Evolutionary conservation across 2,329 filamentous ascomycete genomes (phyloP), one percentile per base, ranked within the genome.

Genomic region (Fusarium circinatum): DNA sequence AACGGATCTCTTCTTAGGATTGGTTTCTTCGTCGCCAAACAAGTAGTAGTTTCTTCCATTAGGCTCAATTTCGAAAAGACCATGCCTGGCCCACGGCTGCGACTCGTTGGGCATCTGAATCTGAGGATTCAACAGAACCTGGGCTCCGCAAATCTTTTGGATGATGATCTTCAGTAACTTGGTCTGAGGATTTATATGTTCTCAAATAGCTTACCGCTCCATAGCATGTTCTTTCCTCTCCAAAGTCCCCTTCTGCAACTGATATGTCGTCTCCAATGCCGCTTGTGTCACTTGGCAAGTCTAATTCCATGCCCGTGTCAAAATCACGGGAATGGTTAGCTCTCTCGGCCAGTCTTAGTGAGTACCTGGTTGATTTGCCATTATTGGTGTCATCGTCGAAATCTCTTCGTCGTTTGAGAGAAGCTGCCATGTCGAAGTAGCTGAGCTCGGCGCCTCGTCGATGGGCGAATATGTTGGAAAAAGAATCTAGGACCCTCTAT

Each of bases 171-270:
- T n/a, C n/a, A n/a, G n/a, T n/a, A n/a, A n/a, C n/a, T n/a, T n/a
- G n/a, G n/a, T n/a, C n/a, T n/a, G n/a, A n/a, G n/a, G n/a, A n/a
- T n/a, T n/a, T n/a, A n/a, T n/a, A n/a, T n/a, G n/a, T n/a, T n/a
- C n/a, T n/a, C n/a, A n/a, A n/a, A 2, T 7, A 1, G 3, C 28
- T 3, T 30, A 28, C 28, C 14, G 65, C 41, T 36, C 65, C 65
- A 0, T 67, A 68, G 3, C 65, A 68, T 15, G 44, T 66, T 0
- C 5, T 26, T 17, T 45, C 20, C 1, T 26, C 47, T 5, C 8
- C 2, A 1, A 7, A 30, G 2, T 28, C 5, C 3, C 0, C 26
- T 6, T 39, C 5, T 3, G 10, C 0, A 12, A 17, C 17, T 5
- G 11, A 1, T 5, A 3, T 13, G 0, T 26, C 47, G 11, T 24